Evolutionary conservation across 192 early-diverging fungal species (phyloP), one percentile per base, ranked within the genome.

Genomic region (Umbelopsis isabellina): DNA sequence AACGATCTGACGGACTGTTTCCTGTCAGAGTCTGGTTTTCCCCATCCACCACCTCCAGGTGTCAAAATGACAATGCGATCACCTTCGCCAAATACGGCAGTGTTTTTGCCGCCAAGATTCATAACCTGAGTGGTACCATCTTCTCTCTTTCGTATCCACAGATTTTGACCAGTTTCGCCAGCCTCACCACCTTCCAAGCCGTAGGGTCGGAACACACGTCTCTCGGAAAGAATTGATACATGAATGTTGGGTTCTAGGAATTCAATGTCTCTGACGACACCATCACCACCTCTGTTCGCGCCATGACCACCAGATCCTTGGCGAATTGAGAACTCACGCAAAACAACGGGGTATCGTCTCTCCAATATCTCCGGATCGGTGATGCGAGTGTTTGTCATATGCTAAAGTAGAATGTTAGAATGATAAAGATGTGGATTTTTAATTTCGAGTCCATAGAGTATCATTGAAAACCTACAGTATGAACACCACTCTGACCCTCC

Each of bases 361-460:
- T 97, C 96, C 23, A 98, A 74, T 55, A 97, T 96, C 80, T 97
- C 97, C 0, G 96, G 95, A 79, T 99, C 97, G 1, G 97, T 99
- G 72, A 97, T 98, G 21, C 96, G 86, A 0, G 97, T 99, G 74
- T 99, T 99, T 35, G 97, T 99, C 95, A 97, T 96, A 74, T 97
- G 94, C 66, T 77, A 16, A 27, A 53, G 52, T 23, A 61, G 7
- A 30, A 47, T 45, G 49, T 53, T n/a, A 52, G 70, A 55, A 33
- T 47, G n/a, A 44, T 30, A 53, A 27, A 68, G 22, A 66, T 49
- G 22, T 48, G 7, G 30, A 7, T 9, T 22, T 7, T 11, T 10
- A 15, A 55, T 12, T 2, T 61, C 13, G 10, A n/a, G 18, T 2
- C 20, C 2, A 13, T 12, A 16, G 9, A 49, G 18, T 53, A 33